Evolutionary conservation across 2,329 filamentous ascomycete genomes (phyloP).

Genomic region (Botryotinia narcissicola): DNA sequence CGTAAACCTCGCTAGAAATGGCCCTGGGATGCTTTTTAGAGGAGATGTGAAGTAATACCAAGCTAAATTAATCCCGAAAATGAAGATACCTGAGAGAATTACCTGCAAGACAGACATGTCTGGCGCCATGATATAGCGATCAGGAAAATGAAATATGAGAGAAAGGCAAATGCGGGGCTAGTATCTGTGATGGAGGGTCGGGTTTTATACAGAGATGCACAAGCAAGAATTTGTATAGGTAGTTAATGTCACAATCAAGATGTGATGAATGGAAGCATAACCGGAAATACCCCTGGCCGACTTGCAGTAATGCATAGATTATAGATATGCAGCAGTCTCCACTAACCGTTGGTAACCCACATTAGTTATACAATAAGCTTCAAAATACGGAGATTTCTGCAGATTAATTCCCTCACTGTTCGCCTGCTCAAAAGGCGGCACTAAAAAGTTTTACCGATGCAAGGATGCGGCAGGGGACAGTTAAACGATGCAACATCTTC

Average conservation of each 20-base stretch:
- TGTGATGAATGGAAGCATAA: not conserved
- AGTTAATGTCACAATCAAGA: not conserved
- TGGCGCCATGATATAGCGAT: not conserved
- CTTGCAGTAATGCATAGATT: not conserved
- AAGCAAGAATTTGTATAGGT: not conserved
- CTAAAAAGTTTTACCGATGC: not conserved
- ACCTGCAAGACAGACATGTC: not conserved
- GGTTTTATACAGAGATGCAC: not conserved
- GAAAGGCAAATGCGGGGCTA: not conserved
- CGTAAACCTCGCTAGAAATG: conserved; percentile 33
- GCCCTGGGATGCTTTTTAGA: conserved; percentile 31
- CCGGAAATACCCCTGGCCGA: not conserved
- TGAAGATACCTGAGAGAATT: not conserved
- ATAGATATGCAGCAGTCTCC: not conserved
- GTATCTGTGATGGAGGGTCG: not conserved
- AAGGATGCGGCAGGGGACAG: not conserved
- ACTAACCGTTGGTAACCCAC: not conserved
- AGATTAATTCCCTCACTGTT: not conserved
- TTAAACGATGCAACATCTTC: not conserved
- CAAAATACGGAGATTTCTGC: not conserved
- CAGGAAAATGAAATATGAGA: not conserved
- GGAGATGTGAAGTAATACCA: conserved; percentile 24
- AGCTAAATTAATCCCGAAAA: not conserved
- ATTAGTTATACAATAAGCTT: not conserved
- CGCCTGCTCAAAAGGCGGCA: not conserved